These are phyloP conservation scores for Penicillium tannophilum DNA, from an alignment of 495 filamentous ascomycete genomes.

Conservation along the genomic window DNA sequence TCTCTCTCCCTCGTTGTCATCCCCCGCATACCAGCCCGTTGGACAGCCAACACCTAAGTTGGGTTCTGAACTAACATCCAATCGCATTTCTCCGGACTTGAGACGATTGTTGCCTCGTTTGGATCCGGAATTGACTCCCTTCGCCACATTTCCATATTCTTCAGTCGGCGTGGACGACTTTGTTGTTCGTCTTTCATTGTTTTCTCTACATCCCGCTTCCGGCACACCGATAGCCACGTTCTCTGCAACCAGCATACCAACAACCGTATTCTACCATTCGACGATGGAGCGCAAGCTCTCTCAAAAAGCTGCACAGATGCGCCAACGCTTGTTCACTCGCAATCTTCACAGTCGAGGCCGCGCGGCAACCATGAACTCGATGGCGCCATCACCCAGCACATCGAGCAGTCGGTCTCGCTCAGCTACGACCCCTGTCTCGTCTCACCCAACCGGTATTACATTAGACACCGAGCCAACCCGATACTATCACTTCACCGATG, in stretches of 20 bases:
- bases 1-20: constrained; percentile 2
- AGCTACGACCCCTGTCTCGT: constrained; percentile 22
- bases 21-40: constrained; percentile 16
- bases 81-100: neutral
- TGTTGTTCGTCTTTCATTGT: neutral
- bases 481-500: constrained; percentile 27
- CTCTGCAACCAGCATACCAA: neutral
- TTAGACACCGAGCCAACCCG: constrained; percentile 9
- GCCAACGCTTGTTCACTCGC: constrained; percentile 26
- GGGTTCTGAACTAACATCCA: neutral
- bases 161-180: neutral
- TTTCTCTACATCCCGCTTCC: neutral
- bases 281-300: constrained; percentile 33
- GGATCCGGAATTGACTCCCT: neutral
- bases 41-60: constrained; percentile 11
- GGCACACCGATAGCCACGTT: neutral
- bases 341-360: constrained; percentile 12
- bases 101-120: neutral
- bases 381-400: constrained; percentile 6
- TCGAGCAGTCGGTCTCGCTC: constrained; percentile 25
- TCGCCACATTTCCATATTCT: neutral
- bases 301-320: constrained; percentile 26
- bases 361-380: constrained; percentile 15
- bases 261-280: neutral
- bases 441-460: constrained; percentile 6